Base-by-base conservation (phyloP, 495 filamentous ascomycete genomes). In the Penicillium argentinense region DNA sequence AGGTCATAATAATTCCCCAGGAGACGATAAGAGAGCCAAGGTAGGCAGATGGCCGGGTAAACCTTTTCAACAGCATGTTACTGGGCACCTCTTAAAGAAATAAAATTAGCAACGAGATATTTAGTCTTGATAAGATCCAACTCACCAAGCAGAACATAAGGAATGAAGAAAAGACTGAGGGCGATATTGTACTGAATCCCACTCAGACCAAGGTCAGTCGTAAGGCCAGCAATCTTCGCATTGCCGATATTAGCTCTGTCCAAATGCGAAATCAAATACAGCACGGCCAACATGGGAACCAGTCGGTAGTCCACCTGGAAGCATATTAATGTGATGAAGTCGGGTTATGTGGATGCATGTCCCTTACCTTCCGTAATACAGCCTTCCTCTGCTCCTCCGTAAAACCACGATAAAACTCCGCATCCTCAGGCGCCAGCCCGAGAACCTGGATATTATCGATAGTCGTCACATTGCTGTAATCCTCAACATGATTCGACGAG, bases 201-300 rank as follows among this genome's bases (percentile, higher is more conserved):
- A n/a, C 71, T 78, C 55, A 91, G 67, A 3, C 66, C 39, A 28
- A 91, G 50, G 52, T 84, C 79, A 33, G 83, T 73, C 1, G 74
- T 65, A 11, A 91, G 60, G 1, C 86, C 85, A 49, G 84, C 80
- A 36, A 88, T 88, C 45, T 87, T 87, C 3, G 86, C 87, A 62
- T 89, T 89, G 19, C 85, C 86, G 46, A 89, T 88, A 59, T 85
- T 85, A 6, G 71, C 72, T 13, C 76, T 51, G 43, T 81, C 84
- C 0, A 82, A 60, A 56, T 81, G 78, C 3, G 63, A 65, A 6
- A 77, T 56, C 11, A 77, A 51, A 41, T 79, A 80, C 2, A 78
- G 55, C 1, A 78, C 36, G 0, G 63, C 48, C 9, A 67, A 44
- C 60, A 67, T 64, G 11, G 63, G 63, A n/a, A 67, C 50, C 4